Evolutionary conservation across 805 yeast genomes (phyloP), one percentile per base, ranked within the genome.

Genomic region (Candida quercuum): DNA sequence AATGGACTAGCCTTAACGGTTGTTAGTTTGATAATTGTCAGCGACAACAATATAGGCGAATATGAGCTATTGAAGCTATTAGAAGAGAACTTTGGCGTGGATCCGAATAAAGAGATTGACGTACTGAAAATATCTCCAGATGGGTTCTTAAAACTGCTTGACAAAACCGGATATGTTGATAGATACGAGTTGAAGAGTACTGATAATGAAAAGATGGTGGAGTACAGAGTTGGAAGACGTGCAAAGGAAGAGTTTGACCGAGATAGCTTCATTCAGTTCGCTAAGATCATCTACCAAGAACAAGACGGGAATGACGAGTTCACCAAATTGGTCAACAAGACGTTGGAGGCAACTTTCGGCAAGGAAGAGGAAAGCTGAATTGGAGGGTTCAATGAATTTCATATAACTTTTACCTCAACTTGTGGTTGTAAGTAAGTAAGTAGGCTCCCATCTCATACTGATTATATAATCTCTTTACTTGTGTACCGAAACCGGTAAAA

Each of bases 51-150:
- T 35, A 45, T 59, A 33, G 68, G 64, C 31, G 75, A 72, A 36
- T 66, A 54, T 9, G 68, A 63, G 41, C 57, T 73, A 35, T 28
- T 71, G 26, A 43, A 61, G 39, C 63, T 67, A 1, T 56, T 73
- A 47, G 47, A 56, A 39, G 54, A 50, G 16, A 69, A 71, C 15
- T 64, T 65, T 26, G 59, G 54, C 3, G 12, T 59, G 4, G 28
- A 31, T 1, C 35, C 14, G n/a, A 40, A 35, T 8, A 31, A 20
- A 11, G 40, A 24, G 3, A 14, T 47, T 6, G 38, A 35, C 3
- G 26, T 50, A 19, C 12, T 52, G 12, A 42, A 47, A 10, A n/a
- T 41, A 9, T 27, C 41, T 0, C 37, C 54, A 1, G 35, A 36
- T 1, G 63, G 58, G 0, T 28, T 48, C 6, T 39, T 58, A n/a